A percentile compares a stretch with the other conserved stretches of the same genome.
phyloP scores from a whole-genome alignment of 75 land plant species.

The Pinus taeda region DNA sequence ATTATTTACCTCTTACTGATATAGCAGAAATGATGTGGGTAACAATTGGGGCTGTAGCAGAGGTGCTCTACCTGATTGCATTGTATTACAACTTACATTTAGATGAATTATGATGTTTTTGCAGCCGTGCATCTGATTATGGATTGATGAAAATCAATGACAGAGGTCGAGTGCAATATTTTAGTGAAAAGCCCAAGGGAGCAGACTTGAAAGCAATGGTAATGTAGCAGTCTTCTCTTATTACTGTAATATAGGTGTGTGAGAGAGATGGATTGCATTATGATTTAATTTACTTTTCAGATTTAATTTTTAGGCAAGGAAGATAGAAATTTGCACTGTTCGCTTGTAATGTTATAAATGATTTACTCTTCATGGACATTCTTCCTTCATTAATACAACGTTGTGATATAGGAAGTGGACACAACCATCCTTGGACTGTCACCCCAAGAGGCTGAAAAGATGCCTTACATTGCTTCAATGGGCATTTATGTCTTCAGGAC shows the following conservation, averaged over 20 bases:
- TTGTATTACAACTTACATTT: constrained; percentile 20
- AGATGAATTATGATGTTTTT: constrained; percentile 6
- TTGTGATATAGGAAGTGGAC: neutral
- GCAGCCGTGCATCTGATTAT: constrained; percentile 95
- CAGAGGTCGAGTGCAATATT: constrained; percentile 59
- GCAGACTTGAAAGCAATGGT: constrained; percentile 78
- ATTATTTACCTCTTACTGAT: neutral
- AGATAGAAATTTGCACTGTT: neutral
- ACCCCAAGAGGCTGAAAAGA: constrained; percentile 56
- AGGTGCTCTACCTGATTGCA: neutral
- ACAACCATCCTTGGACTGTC: constrained; percentile 25
- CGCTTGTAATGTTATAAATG: neutral
- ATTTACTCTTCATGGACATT: neutral
- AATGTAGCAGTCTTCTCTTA: neutral
- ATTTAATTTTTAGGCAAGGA: neutral
- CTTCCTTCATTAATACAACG: neutral
- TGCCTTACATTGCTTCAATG: constrained; percentile 95
- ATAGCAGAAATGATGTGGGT: constrained; percentile 27
- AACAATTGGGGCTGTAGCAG: constrained; percentile 28
- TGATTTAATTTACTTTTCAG: neutral
- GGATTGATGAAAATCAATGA: constrained; percentile 88
- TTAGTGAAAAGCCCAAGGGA: constrained; percentile 85
- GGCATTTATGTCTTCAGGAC: constrained; percentile 86
- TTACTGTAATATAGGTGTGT: constrained; percentile 1
- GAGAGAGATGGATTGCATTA: neutral